Evolutionary conservation across 2,329 filamentous ascomycete species (phyloP).

Genomic region (Lasiodiplodia gonubiensis): DNA sequence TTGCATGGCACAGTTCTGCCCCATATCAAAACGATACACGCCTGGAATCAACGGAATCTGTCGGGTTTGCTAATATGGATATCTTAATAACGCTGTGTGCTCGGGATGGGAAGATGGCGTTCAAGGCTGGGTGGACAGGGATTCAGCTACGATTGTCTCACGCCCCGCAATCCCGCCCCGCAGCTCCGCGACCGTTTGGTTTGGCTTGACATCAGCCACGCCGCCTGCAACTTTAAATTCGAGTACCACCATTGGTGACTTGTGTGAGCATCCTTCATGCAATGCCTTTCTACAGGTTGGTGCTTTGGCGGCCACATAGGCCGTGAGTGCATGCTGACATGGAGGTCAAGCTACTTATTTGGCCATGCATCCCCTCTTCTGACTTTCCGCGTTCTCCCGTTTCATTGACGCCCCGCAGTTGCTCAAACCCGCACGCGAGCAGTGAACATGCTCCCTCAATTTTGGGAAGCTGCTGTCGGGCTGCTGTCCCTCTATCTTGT

Average conservation of each 20-base stretch:
- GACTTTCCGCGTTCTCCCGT: neutral
- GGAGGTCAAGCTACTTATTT: slow-evolving; percentile 6
- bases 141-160: neutral
- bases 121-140: neutral
- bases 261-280: neutral
- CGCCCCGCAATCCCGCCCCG: slow-evolving; percentile 5
- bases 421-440: neutral
- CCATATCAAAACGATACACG: neutral
- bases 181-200: neutral
- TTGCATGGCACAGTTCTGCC: neutral
- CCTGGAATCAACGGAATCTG: neutral
- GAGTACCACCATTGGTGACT: neutral
- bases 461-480: neutral
- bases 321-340: neutral
- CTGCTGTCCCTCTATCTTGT: slow-evolving; percentile 8
- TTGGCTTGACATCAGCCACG: neutral
- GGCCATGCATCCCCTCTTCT: neutral
- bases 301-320: neutral
- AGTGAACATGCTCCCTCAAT: neutral
- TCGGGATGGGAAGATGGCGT: neutral
- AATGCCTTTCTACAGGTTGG: neutral
- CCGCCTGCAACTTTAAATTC: neutral
- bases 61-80: neutral
- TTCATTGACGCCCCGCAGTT: neutral
- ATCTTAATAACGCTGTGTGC: neutral